Base-by-base conservation (phyloP, 805 yeast genomes). In the Yarrowia sp. region DNA sequence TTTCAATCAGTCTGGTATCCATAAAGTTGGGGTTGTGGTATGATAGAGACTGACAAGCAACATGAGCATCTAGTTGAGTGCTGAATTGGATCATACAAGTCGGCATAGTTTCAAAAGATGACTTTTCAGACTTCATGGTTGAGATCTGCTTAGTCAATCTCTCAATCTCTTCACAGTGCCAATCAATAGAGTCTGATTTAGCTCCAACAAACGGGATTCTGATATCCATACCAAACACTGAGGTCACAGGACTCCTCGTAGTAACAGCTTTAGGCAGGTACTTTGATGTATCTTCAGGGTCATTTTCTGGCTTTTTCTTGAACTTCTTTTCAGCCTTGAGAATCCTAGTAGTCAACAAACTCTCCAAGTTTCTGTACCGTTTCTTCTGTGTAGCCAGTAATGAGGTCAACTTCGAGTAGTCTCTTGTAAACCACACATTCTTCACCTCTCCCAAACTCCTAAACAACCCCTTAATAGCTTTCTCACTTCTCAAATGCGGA, bases 171-270 rank as follows among this genome's bases (percentile, higher is more conserved):
- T 86, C 84, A 55, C 83, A 80, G 66, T 88, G 86, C 72, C 89
- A 86, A 44, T 85, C 81, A 70, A 91, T 81, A 18, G 93, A 83
- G 68, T 85, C 84, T 64, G 88, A 91, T 75, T 88, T 88, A 71
- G 85, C 74, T 60, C 95, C 90, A 69, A 85, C 77, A 63, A 86
- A 77, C 64, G 84, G 86, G 10, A 81, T 77, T 13, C 48, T 66
- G 8, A 71, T 57, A 2, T 43, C 57, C 33, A 43, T 18, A 3
- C 45, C 38, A 0, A 65, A 43, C 55, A 68, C 42, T 1, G 61
- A 3, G 17, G 43, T 10, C 1, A 51, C 14, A 3, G 58, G 58
- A 9, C 9, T 14, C n/a, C 58, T 18, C 10, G 31, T 11, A 2
- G 43, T 22, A 9, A 11, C 33, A 10, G 58, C 4, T 18, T 51